Evolutionary conservation across 1,284 basidiomycete genomes (phyloP).

Genomic region (Cryptococcus sp.): DNA sequence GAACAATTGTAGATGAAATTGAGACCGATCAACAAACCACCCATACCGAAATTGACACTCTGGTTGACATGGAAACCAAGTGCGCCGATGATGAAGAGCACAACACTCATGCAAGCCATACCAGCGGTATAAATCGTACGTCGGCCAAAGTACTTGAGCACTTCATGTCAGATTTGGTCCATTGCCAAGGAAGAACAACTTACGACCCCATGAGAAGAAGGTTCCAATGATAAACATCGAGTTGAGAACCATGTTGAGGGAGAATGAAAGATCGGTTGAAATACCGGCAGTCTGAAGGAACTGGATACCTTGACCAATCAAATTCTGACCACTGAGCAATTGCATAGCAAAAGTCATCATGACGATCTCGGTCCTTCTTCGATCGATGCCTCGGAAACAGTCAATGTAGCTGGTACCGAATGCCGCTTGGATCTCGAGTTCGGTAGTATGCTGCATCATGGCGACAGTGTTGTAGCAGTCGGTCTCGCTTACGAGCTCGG

Average conservation of each 20-base stretch:
- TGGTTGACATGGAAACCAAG: slow-evolving; percentile 10
- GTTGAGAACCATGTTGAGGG: slow-evolving; percentile 7
- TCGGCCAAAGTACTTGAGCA: slow-evolving; percentile 41
- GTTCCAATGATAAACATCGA: slow-evolving; percentile 21
- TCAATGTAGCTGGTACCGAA: slow-evolving; percentile 40
- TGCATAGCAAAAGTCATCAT: slow-evolving; percentile 11
- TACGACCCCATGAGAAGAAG: slow-evolving; percentile 17
- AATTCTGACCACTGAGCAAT: slow-evolving; percentile 6
- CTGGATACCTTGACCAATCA: slow-evolving; percentile 13
- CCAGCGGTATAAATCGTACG: slow-evolving; percentile 51
- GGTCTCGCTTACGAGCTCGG: slow-evolving; percentile 6
- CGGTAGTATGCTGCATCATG: slow-evolving; percentile 19
- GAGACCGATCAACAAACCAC: slow-evolving; percentile 26
- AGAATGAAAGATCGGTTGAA: slow-evolving; percentile 35
- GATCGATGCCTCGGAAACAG: slow-evolving; percentile 45
- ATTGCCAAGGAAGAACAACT: neutral
- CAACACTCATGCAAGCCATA: slow-evolving; percentile 40
- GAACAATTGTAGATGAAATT: slow-evolving; percentile 27
- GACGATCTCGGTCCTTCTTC: slow-evolving; percentile 46
- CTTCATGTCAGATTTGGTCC: neutral
- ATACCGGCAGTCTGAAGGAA: slow-evolving; percentile 46
- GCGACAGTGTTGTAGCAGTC: slow-evolving; percentile 27
- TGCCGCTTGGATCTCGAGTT: slow-evolving; percentile 24
- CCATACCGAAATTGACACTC: slow-evolving; percentile 30
- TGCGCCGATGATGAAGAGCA: slow-evolving; percentile 50